A percentile compares a stretch with the other conserved stretches of the same genome.
phyloP scores from a whole-genome alignment of 116 monocot species.

The Papilionanthe hybrid region DNA sequence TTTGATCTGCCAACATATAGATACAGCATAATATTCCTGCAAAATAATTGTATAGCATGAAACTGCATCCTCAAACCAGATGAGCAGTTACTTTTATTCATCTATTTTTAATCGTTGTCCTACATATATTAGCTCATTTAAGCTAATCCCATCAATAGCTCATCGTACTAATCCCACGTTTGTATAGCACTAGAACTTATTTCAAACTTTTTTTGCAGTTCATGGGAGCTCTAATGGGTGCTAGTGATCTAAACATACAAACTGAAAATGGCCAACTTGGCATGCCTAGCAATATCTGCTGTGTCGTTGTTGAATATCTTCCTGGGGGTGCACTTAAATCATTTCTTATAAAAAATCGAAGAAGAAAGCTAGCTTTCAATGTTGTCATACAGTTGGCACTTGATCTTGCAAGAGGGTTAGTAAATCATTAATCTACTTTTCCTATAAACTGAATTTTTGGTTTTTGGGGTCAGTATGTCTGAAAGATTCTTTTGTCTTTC shows the following conservation, averaged over 20 bases:
- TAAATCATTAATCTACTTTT: neutral
- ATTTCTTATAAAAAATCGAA: conserved; percentile 59
- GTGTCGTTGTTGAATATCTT: conserved; percentile 73
- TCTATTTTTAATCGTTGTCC: neutral
- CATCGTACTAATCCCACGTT: neutral
- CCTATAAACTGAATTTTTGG: neutral
- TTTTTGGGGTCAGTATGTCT: neutral
- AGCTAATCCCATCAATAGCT: neutral
- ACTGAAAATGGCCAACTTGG: conserved; percentile 52
- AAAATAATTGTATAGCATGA: neutral
- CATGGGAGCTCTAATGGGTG: conserved; percentile 60
- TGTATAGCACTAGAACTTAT: neutral
- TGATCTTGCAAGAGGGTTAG: conserved; percentile 74
- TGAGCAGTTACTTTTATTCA: neutral
- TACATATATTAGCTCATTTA: neutral
- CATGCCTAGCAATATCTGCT: conserved; percentile 51
- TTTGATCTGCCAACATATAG: no score
- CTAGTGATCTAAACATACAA: conserved; percentile 46
- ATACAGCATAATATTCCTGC: neutral
- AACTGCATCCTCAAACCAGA: neutral
- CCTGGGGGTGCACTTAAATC: conserved; percentile 59
- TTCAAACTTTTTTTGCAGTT: conserved; percentile 38
- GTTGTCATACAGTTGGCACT: conserved; percentile 62
- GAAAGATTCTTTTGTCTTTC: neutral
- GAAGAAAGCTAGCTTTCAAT: conserved; percentile 61